Base-by-base conservation (phyloP, 441 rosid species). In the Dalechampia spathulata region DNA sequence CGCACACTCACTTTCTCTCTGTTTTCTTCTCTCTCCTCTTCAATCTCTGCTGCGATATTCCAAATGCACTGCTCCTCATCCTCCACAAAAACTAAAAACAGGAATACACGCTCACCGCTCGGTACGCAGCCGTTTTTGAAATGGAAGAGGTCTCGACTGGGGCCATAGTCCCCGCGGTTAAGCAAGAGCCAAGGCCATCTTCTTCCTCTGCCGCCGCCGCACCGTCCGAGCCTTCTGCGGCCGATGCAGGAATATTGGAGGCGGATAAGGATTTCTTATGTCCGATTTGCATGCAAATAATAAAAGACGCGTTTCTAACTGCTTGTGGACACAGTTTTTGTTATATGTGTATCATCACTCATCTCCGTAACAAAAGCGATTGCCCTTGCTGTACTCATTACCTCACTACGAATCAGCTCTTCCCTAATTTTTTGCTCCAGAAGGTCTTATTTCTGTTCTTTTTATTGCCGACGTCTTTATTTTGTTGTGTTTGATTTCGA, bases 271-370 rank as follows among this genome's bases (percentile, higher is more conserved):
- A 94, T 71, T 69, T 84, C 67, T 68, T 84, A 13, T 87, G 99
- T 68, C 97, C 99, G 71, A 94, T 94, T 55, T 94, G 99, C 58
- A 90, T 94, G 97, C 96, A 90, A 79, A 72, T 94, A 34, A 87
- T 94, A 14, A 87, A 87, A 57, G 97, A 87, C 65, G 96, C 99
- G 25, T 94, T 94, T 66, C 85, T 90, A 26, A 94, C 99, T 6
- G 80, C 79, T 6, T 90, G 99, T 58, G 97, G 99, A 6, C 97
- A 87, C 47, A 90, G 97, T 66, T 94, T 94, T 77, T 94, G 97
- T 73, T 86, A 85, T 75, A 85, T 85, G 97, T 94, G 99, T 55
- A 81, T 94, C 61, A 86, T 80, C 70, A 94, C 96, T 28, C 97
- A 94, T 59, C 91, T 94, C 40, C 71, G 81, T 42, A 81, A 87